Base-by-base conservation (phyloP, 345 rosid genomes). In the Corymbia maculata region DNA sequence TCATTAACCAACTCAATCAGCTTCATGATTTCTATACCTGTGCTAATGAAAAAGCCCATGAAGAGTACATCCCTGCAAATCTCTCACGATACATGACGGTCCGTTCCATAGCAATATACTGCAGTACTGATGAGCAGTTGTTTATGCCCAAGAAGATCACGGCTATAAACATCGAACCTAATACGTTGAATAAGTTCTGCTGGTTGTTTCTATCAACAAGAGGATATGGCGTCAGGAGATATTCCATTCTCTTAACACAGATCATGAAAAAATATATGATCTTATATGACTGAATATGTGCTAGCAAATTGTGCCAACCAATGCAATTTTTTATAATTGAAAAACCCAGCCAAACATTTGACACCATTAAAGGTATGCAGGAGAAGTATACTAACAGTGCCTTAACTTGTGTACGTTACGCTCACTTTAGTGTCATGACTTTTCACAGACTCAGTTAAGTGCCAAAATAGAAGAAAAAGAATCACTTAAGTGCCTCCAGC, bases 51-150 rank as follows among this genome's bases (percentile, higher is more conserved):
- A 91, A 95, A 24, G 96, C 92, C 94, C 94, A 94, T 2, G 96
- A 89, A 66, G 98, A 94, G 94, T 96, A 95, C 98, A 94, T 97
- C 79, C 98, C 98, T 1, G 98, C 98, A 91, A 94, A 96, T 90
- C 94, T 94, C 90, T 97, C 98, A 0, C 98, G 92, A 88, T 95
- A 95, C 93, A 94, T 90, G 28, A 95, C 98, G 16, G 89, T 92
- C 42, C 97, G 90, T 50, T 97, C 99, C 45, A 89, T 90, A 13
- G 93, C 93, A 75, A 96, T 90, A 57, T 93, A 92, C 50, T 93
- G 93, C 13, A 96, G 44, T n/a, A 94, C 97, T 51, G 95, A 53
- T 28, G 95, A 89, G 89, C 97, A 96, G 68, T 96, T 97, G 89
- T 88, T 94, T 90, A 94, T 87, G 66, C 98, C 99, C 50, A 96